Conservation (phyloP, 2,329 filamentous ascomycete genomes). For the Penicillium sp. region DNA sequence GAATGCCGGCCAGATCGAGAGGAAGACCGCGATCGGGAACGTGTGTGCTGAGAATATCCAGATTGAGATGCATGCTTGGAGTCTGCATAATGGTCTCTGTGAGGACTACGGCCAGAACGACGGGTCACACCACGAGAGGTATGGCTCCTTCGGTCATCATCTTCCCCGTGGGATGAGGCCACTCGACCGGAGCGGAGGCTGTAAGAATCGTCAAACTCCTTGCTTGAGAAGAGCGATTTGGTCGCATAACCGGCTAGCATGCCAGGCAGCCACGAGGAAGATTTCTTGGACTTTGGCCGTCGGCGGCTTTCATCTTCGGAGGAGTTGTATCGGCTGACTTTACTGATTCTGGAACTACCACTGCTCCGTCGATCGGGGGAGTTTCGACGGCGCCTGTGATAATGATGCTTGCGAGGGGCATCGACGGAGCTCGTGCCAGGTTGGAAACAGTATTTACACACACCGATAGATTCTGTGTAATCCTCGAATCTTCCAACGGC, state of each 20-base stretch:
- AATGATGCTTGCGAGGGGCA: slow-evolving; percentile 62
- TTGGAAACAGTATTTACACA: slow-evolving; percentile 66
- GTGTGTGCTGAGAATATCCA: slow-evolving; percentile 33
- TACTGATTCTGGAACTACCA: slow-evolving; percentile 52
- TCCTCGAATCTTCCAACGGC: slow-evolving; percentile 67
- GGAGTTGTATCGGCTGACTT: slow-evolving; percentile 58
- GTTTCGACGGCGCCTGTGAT: slow-evolving; percentile 43
- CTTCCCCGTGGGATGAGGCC: slow-evolving; percentile 29
- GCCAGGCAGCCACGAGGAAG: slow-evolving; percentile 52
- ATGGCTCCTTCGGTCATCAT: slow-evolving; percentile 41
- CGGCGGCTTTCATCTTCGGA: slow-evolving; percentile 52
- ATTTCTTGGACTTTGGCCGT: slow-evolving; percentile 46
- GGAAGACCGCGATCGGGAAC: slow-evolving; percentile 47
- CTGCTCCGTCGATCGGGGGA: slow-evolving; percentile 49
- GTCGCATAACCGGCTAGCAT: slow-evolving; percentile 58
- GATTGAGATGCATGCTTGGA: slow-evolving; percentile 15
- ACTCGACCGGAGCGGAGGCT: slow-evolving; percentile 56
- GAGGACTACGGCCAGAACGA: slow-evolving; percentile 31
- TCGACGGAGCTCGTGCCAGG: slow-evolving; percentile 56
- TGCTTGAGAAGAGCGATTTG: slow-evolving; percentile 53
- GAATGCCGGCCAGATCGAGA: slow-evolving; percentile 31
- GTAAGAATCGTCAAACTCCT: slow-evolving; percentile 62
- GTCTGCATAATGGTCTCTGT: slow-evolving; percentile 39
- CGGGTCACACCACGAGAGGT: slow-evolving; percentile 45
- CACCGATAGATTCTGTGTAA: slow-evolving; percentile 66